Base-by-base conservation (phyloP, 2,329 filamentous ascomycete species). In the Colletotrichum sp. region DNA sequence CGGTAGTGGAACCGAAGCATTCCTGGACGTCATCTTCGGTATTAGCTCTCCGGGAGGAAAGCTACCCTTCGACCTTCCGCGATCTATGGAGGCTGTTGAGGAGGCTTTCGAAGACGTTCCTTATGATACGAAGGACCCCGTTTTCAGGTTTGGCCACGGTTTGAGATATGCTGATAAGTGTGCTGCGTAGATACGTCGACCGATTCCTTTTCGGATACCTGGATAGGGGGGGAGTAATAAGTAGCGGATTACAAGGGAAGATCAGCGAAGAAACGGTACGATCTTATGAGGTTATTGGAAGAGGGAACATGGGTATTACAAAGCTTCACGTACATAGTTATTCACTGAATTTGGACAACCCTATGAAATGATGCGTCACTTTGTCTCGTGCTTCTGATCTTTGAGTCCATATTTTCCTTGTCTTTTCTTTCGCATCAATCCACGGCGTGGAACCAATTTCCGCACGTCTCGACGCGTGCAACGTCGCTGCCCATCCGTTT, bases 1-100 rank as follows among this genome's bases (percentile, higher is more conserved):
- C 68, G 87, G 87, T 0, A 85, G 83, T 39, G 81, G 83, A 18
- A 79, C 81, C 0, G 83, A 87, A 6, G 87, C 87, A 0, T 86
- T 88, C 72, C 70, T 89, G 6, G 87, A 88, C 75, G 82, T 89
- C 1, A 55, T 88, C 0, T 87, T 88, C 68, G 82, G 81, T 0
- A 77, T 82, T 3, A 82, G 81, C 9, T 78, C 79, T 15, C 88
- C 88, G 0, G 78, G 84, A 71, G 88, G 88, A 0, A 85, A 82
- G 79, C 75, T 88, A 71, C 87, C 87, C 0, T 87, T 88, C 79
- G 88, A 90, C 78, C 70, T 90, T 39, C 88, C 88, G 1, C 78
- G 85, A 13, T 88, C 86, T 8, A 84, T 85, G 77, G 83, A 81
- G 60, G 88, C 87, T 2, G 88, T 88, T 0, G 83, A 84, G 62